Base-by-base conservation (phyloP, 176 grass and related monocot species). In the Hordeum marinum region DNA sequence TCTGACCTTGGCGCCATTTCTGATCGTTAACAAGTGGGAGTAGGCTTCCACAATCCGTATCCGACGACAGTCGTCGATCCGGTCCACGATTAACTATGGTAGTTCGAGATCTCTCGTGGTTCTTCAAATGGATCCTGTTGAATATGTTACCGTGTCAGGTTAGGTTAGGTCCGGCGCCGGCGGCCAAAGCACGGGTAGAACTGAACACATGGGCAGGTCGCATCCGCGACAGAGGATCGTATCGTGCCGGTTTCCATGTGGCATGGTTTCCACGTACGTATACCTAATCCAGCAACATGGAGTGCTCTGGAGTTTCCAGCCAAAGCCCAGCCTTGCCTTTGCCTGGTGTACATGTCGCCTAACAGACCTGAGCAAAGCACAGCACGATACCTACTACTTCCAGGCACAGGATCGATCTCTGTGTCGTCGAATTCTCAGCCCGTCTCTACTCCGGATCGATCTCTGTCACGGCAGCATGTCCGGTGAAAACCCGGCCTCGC, bases 11-110 rank as follows among this genome's bases (percentile, higher is more conserved):
- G 20, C 32, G 8, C 18, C 13, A 23, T 63, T 40, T 75, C 18
- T 20, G 50, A 29, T 50, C 40, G 42, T 75, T 55, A 1, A 55
- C 5, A 11, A 86, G 65, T 86, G 64, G 79, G 50, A 84, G 65
- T 90, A 86, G 88, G 88, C 79, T 69, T 36, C 78, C 55, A 71
- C 9, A 5, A 27, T 48, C 71, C 70, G 21, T 12, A 20, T 14
- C 70, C 26, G 24, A 12, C 3, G 34, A 24, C 7, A 9, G 45
- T 48, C 58, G 34, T 46, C 7, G 70, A 76, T 78, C 27, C 40
- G 21, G 26, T 26, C 41, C 13, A 68, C 37, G 27, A 23, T 36
- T 37, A 81, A 68, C 14, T 3, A 7, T 29, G 4, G 32, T 34
- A 8, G n/a, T 11, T 70, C 20, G 63, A 76, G 69, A 85, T 80